Base-by-base conservation (phyloP, 768 basidiomycete species). In the Lentinula aciculospora region DNA sequence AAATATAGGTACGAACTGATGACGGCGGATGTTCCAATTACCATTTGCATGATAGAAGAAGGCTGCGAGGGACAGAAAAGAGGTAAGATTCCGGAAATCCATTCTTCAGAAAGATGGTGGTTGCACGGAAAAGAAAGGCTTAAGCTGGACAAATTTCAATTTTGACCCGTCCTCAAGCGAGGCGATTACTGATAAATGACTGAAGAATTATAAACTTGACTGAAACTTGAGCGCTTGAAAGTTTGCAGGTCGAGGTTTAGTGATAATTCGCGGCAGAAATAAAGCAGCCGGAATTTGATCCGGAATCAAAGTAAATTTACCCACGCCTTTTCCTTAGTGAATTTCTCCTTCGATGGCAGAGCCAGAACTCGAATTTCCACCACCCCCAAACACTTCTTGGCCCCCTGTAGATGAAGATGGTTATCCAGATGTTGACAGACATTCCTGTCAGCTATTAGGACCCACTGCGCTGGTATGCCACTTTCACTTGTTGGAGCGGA, bases 391-490 rank as follows among this genome's bases (percentile, higher is more conserved):
- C 40, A 39, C 50, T 17, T 40, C 36, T 12, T 42, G 32, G 53
- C 17, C 17, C 17, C 10, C 17, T 36, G 2, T n/a, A 10, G 49
- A 57, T 34, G 57, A 55, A 34, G 45, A 50, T 4, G 71, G 64
- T 56, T 66, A 72, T 51, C 76, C 76, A 44, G 58, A 76, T 55
- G 75, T 81, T 25, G 78, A 81, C 66, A 69, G 68, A 29, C 73
- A 69, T 45, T 82, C 80, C 58, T 83, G 81, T 67, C 70, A 74
- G 61, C 72, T 83, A 3, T 68, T 83, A 1, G 81, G 80, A 1
- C 78, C 79, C 53, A 81, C 77, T 31, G 81, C 80, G 19, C 71
- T 81, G 56, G 80, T 81, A 59, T 61, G 72, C 32, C 47, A 81
- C 65, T 71, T 70, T 58, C 72, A 31, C 65, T 27, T 39, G 32